Conservation (phyloP, 768 basidiomycete species). For the Hericium erinaceus region DNA sequence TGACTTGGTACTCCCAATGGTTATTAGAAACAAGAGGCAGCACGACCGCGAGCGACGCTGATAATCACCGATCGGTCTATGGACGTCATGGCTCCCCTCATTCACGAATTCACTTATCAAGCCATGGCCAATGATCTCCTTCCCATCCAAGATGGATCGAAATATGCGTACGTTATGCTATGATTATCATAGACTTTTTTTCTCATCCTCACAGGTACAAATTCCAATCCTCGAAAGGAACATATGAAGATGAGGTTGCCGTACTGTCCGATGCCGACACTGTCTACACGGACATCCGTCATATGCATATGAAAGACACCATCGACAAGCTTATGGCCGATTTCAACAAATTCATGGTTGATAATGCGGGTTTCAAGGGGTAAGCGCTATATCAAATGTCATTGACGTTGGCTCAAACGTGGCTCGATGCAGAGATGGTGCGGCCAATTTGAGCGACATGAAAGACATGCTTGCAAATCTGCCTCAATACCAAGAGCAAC, state of each 20-base stretch:
- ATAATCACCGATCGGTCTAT: slow-evolving; percentile 95
- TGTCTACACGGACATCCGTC: slow-evolving; percentile 88
- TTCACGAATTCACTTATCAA: slow-evolving; percentile 99
- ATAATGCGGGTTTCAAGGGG: slow-evolving; percentile 93
- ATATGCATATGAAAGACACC: slow-evolving; percentile 98
- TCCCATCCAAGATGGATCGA: slow-evolving; percentile 76
- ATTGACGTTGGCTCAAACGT: background rate
- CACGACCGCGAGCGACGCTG: slow-evolving; percentile 66
- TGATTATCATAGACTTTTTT: background rate
- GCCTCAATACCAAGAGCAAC: slow-evolving; percentile 90
- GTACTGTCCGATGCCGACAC: slow-evolving; percentile 78
- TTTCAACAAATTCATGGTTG: slow-evolving; percentile 89
- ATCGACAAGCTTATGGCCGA: slow-evolving; percentile 95
- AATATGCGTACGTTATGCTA: slow-evolving; percentile 62
- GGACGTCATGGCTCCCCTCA: slow-evolving; percentile 82
- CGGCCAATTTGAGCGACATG: slow-evolving; percentile 91
- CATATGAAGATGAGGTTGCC: slow-evolving; percentile 83
- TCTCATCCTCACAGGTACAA: slow-evolving; percentile 57
- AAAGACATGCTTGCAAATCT: slow-evolving; percentile 96
- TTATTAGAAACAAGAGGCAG: slow-evolving; percentile 21
- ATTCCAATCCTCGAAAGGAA: slow-evolving; percentile 82
- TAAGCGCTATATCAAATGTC: slow-evolving; percentile 23
- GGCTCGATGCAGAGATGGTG: slow-evolving; percentile 48
- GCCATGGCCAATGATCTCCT: slow-evolving; percentile 97
- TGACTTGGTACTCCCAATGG: slow-evolving; percentile 23